These are phyloP conservation scores for Yarrowia alimentaria DNA, from an alignment of 805 yeast species.

Conservation along the genomic window DNA sequence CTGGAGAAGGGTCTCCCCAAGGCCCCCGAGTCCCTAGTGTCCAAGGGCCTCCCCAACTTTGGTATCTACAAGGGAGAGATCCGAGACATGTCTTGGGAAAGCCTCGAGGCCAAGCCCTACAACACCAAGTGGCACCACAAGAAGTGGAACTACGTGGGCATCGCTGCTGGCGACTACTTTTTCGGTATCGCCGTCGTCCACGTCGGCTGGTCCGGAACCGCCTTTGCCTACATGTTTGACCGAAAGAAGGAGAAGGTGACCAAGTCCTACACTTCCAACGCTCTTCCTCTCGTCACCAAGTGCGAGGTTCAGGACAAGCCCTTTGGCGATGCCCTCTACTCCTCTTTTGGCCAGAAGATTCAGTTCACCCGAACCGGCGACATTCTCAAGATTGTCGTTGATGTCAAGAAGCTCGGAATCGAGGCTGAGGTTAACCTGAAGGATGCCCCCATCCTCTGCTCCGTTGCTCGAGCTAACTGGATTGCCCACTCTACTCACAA, in stretches of 20 bases:
- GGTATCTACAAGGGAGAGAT: constrained; percentile 15
- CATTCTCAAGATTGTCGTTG: constrained; percentile 2
- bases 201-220: constrained; percentile 25
- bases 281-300: constrained; percentile 16
- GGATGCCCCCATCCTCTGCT: constrained; percentile 16
- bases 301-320: constrained; percentile 10
- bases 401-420: constrained; percentile 20
- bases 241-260: constrained; percentile 10
- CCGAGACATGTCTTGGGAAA: constrained; percentile 14
- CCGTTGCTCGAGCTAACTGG: constrained; percentile 22
- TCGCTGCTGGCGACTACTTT: constrained; percentile 8
- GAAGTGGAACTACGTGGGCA: constrained; percentile 21
- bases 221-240: constrained; percentile 26
- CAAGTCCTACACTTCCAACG: constrained; percentile 9
- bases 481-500: constrained; percentile 25
- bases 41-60: constrained; percentile 26
- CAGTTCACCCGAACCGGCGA: constrained; percentile 9
- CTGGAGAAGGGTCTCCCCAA: constrained; percentile 10
- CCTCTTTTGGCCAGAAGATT: constrained; percentile 10
- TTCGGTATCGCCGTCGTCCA: constrained; percentile 15
- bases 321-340: constrained; percentile 9
- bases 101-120: constrained; percentile 25
- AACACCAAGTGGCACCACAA: constrained; percentile 24
- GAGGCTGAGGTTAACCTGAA: constrained; percentile 16
- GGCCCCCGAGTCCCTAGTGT: constrained; percentile 15